phyloP scores from a whole-genome alignment of 495 filamentous ascomycete species.

The Lineolata rhizophorae region DNA sequence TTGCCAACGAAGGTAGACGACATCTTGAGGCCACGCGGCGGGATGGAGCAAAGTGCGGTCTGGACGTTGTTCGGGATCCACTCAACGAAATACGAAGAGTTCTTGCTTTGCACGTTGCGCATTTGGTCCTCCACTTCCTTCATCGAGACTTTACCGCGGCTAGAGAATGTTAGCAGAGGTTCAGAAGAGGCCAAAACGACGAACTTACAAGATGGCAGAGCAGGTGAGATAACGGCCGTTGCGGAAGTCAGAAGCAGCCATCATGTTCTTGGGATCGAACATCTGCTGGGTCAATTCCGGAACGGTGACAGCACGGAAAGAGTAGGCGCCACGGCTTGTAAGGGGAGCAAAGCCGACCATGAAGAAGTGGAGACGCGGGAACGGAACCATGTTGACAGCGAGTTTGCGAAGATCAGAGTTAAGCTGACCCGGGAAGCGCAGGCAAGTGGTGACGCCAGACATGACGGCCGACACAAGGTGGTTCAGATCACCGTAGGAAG shows the following conservation, averaged over 20 bases:
- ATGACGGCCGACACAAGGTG: conserved; percentile 99
- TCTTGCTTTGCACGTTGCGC: conserved; percentile 99
- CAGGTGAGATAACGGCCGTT: conserved; percentile 99
- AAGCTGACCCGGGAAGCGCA: conserved; percentile 98
- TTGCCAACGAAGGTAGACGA: conserved; percentile 98
- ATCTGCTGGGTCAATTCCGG: conserved; percentile 99
- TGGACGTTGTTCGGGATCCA: conserved; percentile 99
- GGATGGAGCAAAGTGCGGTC: conserved; percentile 98
- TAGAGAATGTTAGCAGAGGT: conserved; percentile 19
- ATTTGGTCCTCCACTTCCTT: conserved; percentile 99
- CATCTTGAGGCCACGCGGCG: conserved; percentile 96
- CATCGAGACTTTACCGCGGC: conserved; percentile 99
- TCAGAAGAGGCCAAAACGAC: background rate
- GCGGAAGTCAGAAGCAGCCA: conserved; percentile 98
- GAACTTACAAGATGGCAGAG: conserved; percentile 79
- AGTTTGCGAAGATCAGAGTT: conserved; percentile 99
- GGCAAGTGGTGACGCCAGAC: conserved; percentile 95
- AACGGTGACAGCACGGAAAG: conserved; percentile 93
- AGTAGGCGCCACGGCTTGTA: conserved; percentile 82
- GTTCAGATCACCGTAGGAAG: conserved; percentile 98
- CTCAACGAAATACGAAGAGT: conserved; percentile 98
- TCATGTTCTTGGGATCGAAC: conserved; percentile 99
- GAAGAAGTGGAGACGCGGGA: conserved; percentile 99
- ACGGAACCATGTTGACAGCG: conserved; percentile 99
- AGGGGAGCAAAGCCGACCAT: conserved; percentile 99